These are phyloP conservation scores for Vicia villosa DNA, from an alignment of 306 rosid genomes.

Conservation along the genomic window DNA sequence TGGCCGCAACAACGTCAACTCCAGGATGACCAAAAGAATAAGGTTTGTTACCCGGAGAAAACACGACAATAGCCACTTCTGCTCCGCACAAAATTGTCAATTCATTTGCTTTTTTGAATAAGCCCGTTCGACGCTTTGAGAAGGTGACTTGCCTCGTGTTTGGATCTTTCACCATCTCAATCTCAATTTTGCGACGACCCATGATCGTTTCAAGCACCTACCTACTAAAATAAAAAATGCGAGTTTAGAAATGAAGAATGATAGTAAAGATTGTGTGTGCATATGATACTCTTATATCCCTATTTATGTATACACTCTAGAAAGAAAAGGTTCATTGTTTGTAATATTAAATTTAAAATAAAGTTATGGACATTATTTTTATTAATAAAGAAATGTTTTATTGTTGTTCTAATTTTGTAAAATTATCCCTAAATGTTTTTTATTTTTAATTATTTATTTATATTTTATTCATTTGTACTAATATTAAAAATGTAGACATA, in stretches of 20 bases:
- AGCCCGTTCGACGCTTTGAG: constrained; percentile 22
- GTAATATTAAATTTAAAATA: constrained; percentile 11
- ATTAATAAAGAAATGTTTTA: background rate
- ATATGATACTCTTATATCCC: background rate
- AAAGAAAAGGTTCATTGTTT: background rate
- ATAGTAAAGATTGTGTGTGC: background rate
- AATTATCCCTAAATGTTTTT: background rate
- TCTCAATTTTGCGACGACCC: constrained; percentile 25
- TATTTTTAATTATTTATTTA: background rate
- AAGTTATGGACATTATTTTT: background rate
- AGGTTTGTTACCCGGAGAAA: constrained; percentile 4
- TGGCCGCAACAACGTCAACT: constrained; percentile 17
- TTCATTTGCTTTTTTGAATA: constrained; percentile 27
- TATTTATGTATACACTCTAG: background rate
- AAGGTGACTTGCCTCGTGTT: constrained; percentile 25
- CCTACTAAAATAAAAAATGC: background rate
- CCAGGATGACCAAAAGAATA: constrained; percentile 26
- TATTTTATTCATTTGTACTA: background rate
- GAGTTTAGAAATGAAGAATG: background rate
- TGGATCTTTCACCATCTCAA: constrained; percentile 17
- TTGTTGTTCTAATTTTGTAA: background rate
- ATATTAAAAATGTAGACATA: background rate
- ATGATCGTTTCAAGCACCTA: background rate
- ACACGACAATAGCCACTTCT: constrained; percentile 26
- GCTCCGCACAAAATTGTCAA: constrained; percentile 11